Percentiles rank a stretch among this genome's conserved stretches.
These are phyloP conservation scores for Aspergillus aculeatus DNA, from an alignment of 2,329 filamentous ascomycete species.

Conservation along the genomic window DNA sequence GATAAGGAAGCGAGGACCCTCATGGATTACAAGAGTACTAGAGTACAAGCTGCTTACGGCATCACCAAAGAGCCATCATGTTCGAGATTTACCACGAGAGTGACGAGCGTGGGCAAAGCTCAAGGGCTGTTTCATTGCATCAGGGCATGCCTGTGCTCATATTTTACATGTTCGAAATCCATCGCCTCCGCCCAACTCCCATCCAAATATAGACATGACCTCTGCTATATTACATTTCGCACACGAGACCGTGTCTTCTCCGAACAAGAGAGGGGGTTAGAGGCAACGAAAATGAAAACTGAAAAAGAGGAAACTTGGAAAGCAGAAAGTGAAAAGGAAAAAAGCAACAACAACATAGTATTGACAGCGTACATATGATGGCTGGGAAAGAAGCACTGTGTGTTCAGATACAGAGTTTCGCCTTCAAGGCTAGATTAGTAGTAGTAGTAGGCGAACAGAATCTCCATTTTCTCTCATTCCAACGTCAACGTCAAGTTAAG, in stretches of 20 bases:
- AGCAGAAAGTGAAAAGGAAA: not conserved
- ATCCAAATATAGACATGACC: slow-evolving; percentile 6
- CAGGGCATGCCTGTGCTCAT: slow-evolving; percentile 27
- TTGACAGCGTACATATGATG: not conserved
- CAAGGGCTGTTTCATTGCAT: not conserved
- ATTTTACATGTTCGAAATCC: slow-evolving; percentile 18
- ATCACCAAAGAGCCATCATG: not conserved
- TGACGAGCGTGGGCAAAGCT: not conserved
- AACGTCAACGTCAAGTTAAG: not conserved
- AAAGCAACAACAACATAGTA: slow-evolving; percentile 3
- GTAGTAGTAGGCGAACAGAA: not conserved
- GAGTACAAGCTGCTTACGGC: too few species aligned
- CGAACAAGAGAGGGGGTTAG: not conserved
- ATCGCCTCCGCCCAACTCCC: not conserved
- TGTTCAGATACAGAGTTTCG: not conserved
- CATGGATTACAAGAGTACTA: too few species aligned
- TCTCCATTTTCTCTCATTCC: not conserved
- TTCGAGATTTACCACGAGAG: not conserved
- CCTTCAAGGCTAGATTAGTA: not conserved
- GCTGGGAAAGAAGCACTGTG: not conserved
- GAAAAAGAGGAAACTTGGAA: not conserved
- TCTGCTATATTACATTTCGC: slow-evolving; percentile 10
- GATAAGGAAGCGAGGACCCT: too few species aligned
- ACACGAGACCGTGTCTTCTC: not conserved
- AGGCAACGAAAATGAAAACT: not conserved